Evolutionary conservation across 2,329 filamentous ascomycete species (phyloP), one percentile per base, ranked within the genome.

Genomic region (Aspergillus quadrilineatus): DNA sequence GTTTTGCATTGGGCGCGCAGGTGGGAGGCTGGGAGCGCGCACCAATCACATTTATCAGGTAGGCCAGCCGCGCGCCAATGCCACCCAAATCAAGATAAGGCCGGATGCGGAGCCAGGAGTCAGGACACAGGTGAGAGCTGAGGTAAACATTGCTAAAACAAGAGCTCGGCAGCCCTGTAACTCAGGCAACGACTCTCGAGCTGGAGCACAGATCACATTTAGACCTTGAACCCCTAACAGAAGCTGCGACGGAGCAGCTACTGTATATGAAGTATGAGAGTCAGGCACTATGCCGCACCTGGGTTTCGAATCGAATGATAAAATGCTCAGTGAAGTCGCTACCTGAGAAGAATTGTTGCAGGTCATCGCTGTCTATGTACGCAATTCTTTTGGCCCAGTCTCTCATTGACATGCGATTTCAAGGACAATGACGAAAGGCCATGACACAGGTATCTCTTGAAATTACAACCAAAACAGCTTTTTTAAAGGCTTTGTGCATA

Each of bases 41-140:
- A 39, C 61, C 60, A 67, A 64, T 60, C 60, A 66, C 42, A 30
- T 28, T 58, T 63, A 48, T 49, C 53, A 59, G 65, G 67, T 62
- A 68, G 58, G 48, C 65, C 63, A 64, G 61, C 65, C 65, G 62
- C 65, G 62, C 63, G 60, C 61, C 57, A 63, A 55, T 56, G 37
- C 49, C 17, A 15, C 15, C 15, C 39, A 37, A 45, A 45, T 10
- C 63, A 55, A 32, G 28, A 17, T 34, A 42, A 46, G 43, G 10
- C 62, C 56, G 36, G 28, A 58, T 61, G 2, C 22, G 58, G n/a
- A 51, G 59, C 60, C 60, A 28, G 26, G 26, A 28, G 26, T 28
- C 26, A 28, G 26, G 26, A 28, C 26, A 5, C 5, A 28, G 5
- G 26, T 28, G 26, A 28, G 26, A 28, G 26, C 26, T 41, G 9